Evolutionary conservation across 2,329 filamentous ascomycete genomes (phyloP), one percentile per base, ranked within the genome.

Genomic region (Arachnopeziza araneosa): DNA sequence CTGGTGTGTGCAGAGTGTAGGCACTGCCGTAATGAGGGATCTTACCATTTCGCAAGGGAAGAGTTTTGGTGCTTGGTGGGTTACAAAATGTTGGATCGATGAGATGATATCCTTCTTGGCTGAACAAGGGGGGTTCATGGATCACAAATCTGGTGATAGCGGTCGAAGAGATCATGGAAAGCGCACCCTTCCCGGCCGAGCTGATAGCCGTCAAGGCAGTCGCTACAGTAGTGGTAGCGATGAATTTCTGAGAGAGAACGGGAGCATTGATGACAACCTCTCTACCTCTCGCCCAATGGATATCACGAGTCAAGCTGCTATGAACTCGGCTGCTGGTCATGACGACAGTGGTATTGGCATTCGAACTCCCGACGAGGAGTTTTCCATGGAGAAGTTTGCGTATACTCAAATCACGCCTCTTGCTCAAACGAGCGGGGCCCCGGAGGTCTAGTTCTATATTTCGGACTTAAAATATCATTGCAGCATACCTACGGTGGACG

Each of bases 41-140:
- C 83, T 96, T 60, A 95, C 90, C 0, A 86, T 95, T 55, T 81
- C 85, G 50, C 87, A 89, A 65, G 89, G 88, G 21, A 85, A 87
- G 70, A 93, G 89, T 70, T 96, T 93, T 70, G 88, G 90, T n/a
- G 87, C 89, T 6, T 96, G 91, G 91, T 95, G 90, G 90, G 90
- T 97, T 60, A 92, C 92, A 2, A 96, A 97, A 73, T 93, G 93
- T 60, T 98, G 93, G 81, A 84, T 97, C 56, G 93, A 97, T 70
- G 93, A 98, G 76, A 96, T 96, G 90, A 85, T 92, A 55, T 82
- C 89, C 60, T 97, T 96, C 82, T 80, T 96, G 66, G 91, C 91
- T 0, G 91, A 96, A 69, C 87, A 93, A 68, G 93, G 93, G 55
- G 93, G 93, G 0, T 97, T 97, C 71, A 86, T 97, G 78, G 80